phyloP scores from a whole-genome alignment of 2,329 filamentous ascomycete genomes.

The Alternaria novae-zelandiae region DNA sequence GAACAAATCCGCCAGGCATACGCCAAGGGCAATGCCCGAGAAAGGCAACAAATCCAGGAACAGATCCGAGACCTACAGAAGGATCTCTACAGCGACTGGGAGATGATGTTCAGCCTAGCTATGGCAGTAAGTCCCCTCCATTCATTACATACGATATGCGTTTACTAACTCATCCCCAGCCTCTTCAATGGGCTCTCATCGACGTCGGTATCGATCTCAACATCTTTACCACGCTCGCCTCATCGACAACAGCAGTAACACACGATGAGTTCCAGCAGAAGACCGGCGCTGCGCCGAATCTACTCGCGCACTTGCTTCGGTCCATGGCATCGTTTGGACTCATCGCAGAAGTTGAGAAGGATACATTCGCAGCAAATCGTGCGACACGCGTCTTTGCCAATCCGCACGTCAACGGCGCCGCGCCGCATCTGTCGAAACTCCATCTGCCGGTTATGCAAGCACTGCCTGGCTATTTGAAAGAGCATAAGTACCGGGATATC shows the following conservation, averaged over 20 bases:
- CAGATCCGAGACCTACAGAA: constrained; percentile 34
- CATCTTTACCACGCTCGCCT: background rate
- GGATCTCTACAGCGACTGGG: constrained; percentile 34
- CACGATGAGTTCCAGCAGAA: constrained; percentile 26
- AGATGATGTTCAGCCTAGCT: constrained; percentile 22
- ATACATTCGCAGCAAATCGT: constrained; percentile 39
- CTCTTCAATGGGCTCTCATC: background rate
- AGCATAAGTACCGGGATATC: constrained; percentile 35
- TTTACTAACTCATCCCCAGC: background rate
- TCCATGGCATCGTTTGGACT: constrained; percentile 41
- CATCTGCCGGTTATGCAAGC: constrained; percentile 29
- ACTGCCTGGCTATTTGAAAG: constrained; percentile 39
- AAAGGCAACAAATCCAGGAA: constrained; percentile 28
- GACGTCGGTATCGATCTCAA: background rate
- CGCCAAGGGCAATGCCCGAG: constrained; percentile 21
- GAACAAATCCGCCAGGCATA: constrained; percentile 29
- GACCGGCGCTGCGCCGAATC: constrained; percentile 30
- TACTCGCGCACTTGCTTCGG: constrained; percentile 43
- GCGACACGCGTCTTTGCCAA: constrained; percentile 37
- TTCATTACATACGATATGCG: background rate
- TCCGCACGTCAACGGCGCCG: constrained; percentile 31
- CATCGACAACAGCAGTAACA: constrained; percentile 10
- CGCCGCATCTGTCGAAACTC: constrained; percentile 31
- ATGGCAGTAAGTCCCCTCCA: background rate
- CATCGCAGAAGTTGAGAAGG: constrained; percentile 35